Base-by-base conservation (phyloP, 1,284 basidiomycete species). In the Leccinum pachyderme region DNA sequence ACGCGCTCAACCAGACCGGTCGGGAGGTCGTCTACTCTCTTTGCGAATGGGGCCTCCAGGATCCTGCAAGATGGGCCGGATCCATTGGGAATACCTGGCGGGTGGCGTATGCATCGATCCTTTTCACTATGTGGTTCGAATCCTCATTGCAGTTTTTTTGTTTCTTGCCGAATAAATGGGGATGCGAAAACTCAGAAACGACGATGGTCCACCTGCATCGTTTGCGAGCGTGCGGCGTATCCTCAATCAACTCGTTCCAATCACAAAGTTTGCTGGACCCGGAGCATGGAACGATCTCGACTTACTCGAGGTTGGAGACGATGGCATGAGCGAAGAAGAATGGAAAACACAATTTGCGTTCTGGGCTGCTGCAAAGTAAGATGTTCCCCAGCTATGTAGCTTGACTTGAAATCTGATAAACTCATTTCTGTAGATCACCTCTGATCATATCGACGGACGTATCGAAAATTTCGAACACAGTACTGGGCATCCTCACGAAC, bases 21-120 rank as follows among this genome's bases (percentile, higher is more conserved):
- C 75, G 77, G 7, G 73, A 75, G 1, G 77, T 83, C 45, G 69
- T 82, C 3, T 84, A 78, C 61, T 78, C 80, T 8, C 73, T 82
- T 28, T 83, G 82, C 52, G 77, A 82, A 63, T 83, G 82, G 81
- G 79, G 78, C 43, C 71, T 79, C 32, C 66, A 71, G 55, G 65
- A 80, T 58, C 78, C 78, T 44, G 78, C 78, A 13, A 70, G 77
- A 29, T 80, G 79, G 79, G 77, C 70, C 2, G 69, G 73, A 43
- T 57, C 62, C 9, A 73, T 79, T n/a, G 77, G 75, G 41, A 79
- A 80, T 57, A 77, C 75, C 55, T 80, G 77, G 77, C 72, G 77
- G 57, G 79, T 80, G 31, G 75, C 78, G 58, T 60, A 25, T 3
- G 58, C 47, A 5, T 29, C 7, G 9, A 22, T 39, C 12, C 18